Conservation (phyloP, 148 eudicot genomes). For the Rhododendron griersonianum region DNA sequence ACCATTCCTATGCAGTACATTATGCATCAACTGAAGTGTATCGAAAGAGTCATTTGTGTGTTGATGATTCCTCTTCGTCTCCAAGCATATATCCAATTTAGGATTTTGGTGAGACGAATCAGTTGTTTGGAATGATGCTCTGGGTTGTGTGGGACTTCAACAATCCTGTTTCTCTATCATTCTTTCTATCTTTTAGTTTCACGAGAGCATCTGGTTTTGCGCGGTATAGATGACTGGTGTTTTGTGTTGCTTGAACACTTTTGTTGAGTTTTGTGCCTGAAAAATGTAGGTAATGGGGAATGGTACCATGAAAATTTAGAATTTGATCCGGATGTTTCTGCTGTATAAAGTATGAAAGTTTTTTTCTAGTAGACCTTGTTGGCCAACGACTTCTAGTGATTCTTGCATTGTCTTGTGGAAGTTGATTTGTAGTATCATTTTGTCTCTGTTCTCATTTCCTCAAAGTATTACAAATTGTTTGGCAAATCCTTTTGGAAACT, state of each 20-base stretch:
- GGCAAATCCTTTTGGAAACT: not conserved
- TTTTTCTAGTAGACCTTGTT: not conserved
- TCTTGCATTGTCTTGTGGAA: not conserved
- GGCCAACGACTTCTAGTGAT: not conserved
- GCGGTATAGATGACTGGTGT: not conserved
- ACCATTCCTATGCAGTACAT: not conserved
- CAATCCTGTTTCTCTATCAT: not conserved
- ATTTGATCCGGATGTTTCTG: not conserved
- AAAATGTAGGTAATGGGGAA: not conserved
- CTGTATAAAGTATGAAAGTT: not conserved
- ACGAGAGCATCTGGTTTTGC: not conserved
- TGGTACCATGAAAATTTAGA: not conserved
- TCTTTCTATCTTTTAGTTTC: not conserved
- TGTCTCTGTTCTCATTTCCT: not conserved
- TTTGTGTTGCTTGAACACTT: not conserved
- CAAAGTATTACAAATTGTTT: not conserved
- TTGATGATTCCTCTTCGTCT: not conserved
- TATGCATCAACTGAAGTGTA: not conserved
- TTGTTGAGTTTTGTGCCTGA: not conserved
- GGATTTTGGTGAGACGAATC: not conserved
- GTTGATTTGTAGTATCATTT: not conserved
- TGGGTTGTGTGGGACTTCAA: not conserved
- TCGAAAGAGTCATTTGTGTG: not conserved
- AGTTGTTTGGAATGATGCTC: not conserved
- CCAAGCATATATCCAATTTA: not conserved